A percentile compares a stretch with the other conserved stretches of the same genome.
phyloP scores from a whole-genome alignment of 768 basidiomycete species.

The Russula earlei region DNA sequence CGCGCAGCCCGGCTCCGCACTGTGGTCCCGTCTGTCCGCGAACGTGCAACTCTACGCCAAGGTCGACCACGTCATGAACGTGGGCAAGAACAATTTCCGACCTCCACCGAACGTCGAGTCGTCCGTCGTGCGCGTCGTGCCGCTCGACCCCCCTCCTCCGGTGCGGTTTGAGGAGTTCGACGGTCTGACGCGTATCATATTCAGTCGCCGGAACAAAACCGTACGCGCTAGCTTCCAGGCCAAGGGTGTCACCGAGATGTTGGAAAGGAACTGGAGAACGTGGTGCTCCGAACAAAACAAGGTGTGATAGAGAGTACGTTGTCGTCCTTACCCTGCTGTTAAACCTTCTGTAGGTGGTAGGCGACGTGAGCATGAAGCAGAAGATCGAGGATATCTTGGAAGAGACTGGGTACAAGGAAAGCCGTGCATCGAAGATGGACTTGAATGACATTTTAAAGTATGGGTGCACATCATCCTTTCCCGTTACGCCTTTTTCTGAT shows the following conservation, averaged over 20 bases:
- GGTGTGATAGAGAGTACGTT: constrained; percentile 11
- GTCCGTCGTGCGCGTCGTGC: constrained; percentile 83
- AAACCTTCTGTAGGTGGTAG: neutral
- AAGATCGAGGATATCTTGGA: constrained; percentile 17
- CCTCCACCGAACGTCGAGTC: constrained; percentile 94
- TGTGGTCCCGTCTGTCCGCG: constrained; percentile 92
- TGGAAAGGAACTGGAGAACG: constrained; percentile 88
- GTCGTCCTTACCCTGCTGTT: neutral
- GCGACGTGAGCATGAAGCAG: constrained; percentile 12
- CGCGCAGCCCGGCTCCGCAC: constrained; percentile 68
- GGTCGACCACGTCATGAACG: constrained; percentile 93
- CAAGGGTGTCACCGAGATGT: constrained; percentile 89
- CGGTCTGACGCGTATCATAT: constrained; percentile 84
- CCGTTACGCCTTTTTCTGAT: neutral
- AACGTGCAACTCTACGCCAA: constrained; percentile 98
- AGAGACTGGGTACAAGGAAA: constrained; percentile 15
- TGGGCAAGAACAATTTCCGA: constrained; percentile 93
- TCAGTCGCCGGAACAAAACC: constrained; percentile 84
- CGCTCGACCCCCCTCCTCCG: constrained; percentile 90
- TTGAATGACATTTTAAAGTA: constrained; percentile 19
- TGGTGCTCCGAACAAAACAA: constrained; percentile 78
- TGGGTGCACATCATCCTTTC: neutral
- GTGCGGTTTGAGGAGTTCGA: constrained; percentile 97
- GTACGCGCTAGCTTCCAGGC: constrained; percentile 85
- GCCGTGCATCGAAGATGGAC: constrained; percentile 21